Evolutionary conservation across 164 flowering plant species (phyloP).

Genomic region (Euptelea pleiosperma): DNA sequence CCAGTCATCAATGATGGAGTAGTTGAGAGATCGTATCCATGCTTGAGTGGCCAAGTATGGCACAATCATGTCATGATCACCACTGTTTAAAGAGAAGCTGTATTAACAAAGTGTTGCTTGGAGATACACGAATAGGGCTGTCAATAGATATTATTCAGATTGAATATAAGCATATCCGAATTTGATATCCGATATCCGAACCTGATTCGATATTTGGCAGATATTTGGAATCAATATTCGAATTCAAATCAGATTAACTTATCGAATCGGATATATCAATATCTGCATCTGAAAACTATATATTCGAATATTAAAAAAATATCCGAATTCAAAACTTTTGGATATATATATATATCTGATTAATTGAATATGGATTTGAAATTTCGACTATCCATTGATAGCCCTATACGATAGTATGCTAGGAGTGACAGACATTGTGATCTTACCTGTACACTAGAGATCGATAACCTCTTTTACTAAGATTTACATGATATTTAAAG

Average conservation of each 20-base stretch:
- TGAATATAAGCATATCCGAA: too few relatives aligned
- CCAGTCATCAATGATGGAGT: too few relatives aligned
- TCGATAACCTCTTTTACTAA: conserved; percentile 11
- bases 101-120: not conserved
- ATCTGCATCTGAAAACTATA: not conserved
- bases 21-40: conserved; percentile 30
- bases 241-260: not conserved
- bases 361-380: too few relatives aligned
- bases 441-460: conserved; percentile 13
- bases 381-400: too few relatives aligned
- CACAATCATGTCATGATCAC: conserved; percentile 29
- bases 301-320: not conserved
- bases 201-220: not conserved
- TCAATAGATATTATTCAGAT: not conserved
- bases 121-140: not conserved
- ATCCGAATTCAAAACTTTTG: not conserved
- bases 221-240: not conserved
- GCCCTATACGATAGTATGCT: too few relatives aligned
- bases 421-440: not conserved
- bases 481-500: conserved; percentile 9
- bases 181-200: too few relatives aligned
- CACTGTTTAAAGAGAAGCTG: conserved; percentile 15
- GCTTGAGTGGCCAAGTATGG: conserved; percentile 22
- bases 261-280: not conserved
- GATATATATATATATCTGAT: too few relatives aligned